Percentiles rank a stretch among this genome's conserved stretches.
phyloP scores from a whole-genome alignment of 306 rosid genomes.

The Lathyrus oleraceus region DNA sequence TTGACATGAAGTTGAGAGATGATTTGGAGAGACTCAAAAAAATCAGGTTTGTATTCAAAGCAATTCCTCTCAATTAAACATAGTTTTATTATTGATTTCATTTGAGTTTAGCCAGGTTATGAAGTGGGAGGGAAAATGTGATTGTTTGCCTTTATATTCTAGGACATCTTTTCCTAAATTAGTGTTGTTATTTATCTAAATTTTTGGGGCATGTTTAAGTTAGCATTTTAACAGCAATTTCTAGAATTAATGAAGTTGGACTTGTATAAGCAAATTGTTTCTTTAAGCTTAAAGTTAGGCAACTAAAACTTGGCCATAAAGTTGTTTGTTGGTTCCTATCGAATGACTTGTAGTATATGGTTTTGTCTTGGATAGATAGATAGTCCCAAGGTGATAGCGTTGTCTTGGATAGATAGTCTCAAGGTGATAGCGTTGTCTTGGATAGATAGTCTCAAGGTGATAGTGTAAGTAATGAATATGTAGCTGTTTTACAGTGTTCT shows the following conservation, averaged over 20 bases:
- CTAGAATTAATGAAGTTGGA: neutral
- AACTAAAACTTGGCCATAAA: neutral
- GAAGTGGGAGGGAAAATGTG: neutral
- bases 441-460: no score
- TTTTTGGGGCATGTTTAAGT: neutral
- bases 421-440: no score
- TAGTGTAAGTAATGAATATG: no score
- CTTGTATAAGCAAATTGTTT: neutral
- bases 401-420: no score
- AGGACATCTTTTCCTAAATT: neutral
- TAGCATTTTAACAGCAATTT: neutral
- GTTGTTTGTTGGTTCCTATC: neutral
- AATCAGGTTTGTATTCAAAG: constrained; percentile 37
- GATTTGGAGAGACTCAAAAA: constrained; percentile 61
- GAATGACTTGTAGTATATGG: neutral
- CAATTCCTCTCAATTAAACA: no score
- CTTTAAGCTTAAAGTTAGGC: neutral
- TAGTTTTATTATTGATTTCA: neutral
- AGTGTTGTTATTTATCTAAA: neutral
- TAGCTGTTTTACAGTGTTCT: no score
- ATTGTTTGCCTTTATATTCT: neutral
- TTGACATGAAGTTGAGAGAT: constrained; percentile 58
- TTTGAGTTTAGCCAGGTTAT: neutral
- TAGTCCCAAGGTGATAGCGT: neutral
- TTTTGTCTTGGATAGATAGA: neutral